Evolutionary conservation across 805 yeast species (phyloP).

Genomic region (Hanseniaspora pseudoguilliermondii): DNA sequence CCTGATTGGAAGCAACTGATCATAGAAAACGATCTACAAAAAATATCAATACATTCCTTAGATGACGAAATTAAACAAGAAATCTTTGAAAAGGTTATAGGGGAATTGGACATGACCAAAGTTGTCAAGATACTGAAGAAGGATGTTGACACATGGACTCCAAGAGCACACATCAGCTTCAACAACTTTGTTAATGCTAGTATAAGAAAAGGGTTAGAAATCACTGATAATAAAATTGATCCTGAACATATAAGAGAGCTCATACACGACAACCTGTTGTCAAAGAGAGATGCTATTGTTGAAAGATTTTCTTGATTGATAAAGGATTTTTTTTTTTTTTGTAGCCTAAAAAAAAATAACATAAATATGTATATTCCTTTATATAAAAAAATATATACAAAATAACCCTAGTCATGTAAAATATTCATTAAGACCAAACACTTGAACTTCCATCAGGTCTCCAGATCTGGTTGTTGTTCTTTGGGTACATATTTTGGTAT

Average conservation of each 20-base stretch:
- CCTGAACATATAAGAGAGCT: slow-evolving; percentile 17
- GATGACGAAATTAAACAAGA: background rate
- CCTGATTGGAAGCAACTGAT: slow-evolving; percentile 27
- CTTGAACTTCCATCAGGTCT: slow-evolving; percentile 25
- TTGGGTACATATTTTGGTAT: background rate
- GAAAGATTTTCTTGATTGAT: background rate
- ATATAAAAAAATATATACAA: background rate
- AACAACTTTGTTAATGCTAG: slow-evolving; percentile 57
- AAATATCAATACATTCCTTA: slow-evolving; percentile 45
- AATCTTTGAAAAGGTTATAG: slow-evolving; percentile 34
- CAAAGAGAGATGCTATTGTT: background rate
- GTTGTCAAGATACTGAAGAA: slow-evolving; percentile 16
- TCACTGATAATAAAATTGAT: slow-evolving; percentile 48
- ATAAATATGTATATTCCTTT: too few relatives aligned
- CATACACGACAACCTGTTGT: background rate
- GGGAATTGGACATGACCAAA: slow-evolving; percentile 38
- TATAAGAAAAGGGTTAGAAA: slow-evolving; percentile 75
- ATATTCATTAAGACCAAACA: slow-evolving; percentile 22
- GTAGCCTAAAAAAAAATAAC: too few relatives aligned
- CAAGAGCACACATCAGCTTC: slow-evolving; percentile 45
- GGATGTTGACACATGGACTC: slow-evolving; percentile 39
- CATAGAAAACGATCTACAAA: slow-evolving; percentile 36
- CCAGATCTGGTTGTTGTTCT: slow-evolving; percentile 20
- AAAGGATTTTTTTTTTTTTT: too few relatives aligned
- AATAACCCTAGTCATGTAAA: background rate